Evolutionary conservation across 2,329 filamentous ascomycete species (phyloP).

Genomic region (Apiospora pterosperma): DNA sequence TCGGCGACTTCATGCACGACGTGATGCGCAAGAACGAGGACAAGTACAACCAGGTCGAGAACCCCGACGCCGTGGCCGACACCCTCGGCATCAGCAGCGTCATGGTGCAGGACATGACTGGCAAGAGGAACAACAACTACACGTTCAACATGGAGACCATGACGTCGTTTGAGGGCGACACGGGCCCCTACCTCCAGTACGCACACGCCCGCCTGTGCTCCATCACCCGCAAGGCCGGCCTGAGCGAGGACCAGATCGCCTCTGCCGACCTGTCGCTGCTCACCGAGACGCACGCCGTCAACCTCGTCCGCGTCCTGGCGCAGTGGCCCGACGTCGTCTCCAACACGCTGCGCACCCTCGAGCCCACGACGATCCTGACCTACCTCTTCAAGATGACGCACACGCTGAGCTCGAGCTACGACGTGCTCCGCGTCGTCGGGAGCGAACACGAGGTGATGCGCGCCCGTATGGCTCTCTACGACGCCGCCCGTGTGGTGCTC

Average conservation of each 20-base stretch:
- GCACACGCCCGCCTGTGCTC: slow-evolving; percentile 61
- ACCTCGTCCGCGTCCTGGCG: slow-evolving; percentile 68
- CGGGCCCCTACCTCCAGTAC: slow-evolving; percentile 71
- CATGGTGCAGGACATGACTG: slow-evolving; percentile 98
- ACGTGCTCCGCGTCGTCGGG: slow-evolving; percentile 78
- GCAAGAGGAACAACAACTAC: slow-evolving; percentile 67
- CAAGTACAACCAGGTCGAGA: slow-evolving; percentile 87
- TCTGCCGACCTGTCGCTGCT: slow-evolving; percentile 58
- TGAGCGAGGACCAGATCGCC: slow-evolving; percentile 34
- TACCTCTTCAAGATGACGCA: slow-evolving; percentile 71
- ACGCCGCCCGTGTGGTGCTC: slow-evolving; percentile 70
- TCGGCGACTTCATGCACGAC: slow-evolving; percentile 94
- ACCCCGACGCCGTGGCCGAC: slow-evolving; percentile 80
- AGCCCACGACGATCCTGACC: slow-evolving; percentile 64
- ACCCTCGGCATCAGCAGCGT: slow-evolving; percentile 89
- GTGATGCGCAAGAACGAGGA: slow-evolving; percentile 87
- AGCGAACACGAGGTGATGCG: slow-evolving; percentile 69
- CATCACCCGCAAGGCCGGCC: slow-evolving; percentile 27
- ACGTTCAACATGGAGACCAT: slow-evolving; percentile 69
- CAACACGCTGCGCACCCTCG: slow-evolving; percentile 81
- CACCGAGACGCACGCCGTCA: slow-evolving; percentile 53
- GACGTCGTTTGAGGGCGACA: slow-evolving; percentile 72
- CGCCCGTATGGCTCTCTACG: slow-evolving; percentile 75
- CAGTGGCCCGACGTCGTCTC: slow-evolving; percentile 83
- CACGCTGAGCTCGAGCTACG: slow-evolving; percentile 74